phyloP scores from a whole-genome alignment of 257 asterid genomes.

The Ehretia macrophylla region DNA sequence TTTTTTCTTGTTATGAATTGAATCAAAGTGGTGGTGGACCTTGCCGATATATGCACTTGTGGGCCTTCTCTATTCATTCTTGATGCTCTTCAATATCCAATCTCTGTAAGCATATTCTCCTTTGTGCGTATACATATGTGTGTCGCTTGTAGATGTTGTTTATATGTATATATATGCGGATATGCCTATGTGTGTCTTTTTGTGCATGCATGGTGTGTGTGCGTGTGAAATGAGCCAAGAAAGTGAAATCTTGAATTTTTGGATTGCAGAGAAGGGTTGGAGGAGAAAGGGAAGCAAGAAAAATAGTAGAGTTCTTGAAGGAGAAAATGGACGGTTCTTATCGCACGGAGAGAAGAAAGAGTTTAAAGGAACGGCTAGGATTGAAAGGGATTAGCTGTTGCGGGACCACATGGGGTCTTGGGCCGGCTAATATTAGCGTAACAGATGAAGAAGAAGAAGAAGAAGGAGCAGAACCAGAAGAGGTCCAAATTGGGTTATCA shows the following conservation, averaged over 20 bases:
- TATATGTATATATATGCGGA: neutral
- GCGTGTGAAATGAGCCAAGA: conserved; percentile 28
- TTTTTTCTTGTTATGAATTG: too few relatives aligned
- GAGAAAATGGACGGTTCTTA: conserved; percentile 58
- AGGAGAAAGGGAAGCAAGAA: conserved; percentile 39
- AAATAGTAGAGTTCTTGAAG: conserved; percentile 36
- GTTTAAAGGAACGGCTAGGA: conserved; percentile 64
- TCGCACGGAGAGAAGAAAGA: conserved; percentile 46
- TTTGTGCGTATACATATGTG: too few relatives aligned
- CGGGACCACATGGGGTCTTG: conserved; percentile 53
- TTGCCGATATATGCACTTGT: too few relatives aligned
- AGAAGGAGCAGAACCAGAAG: too few relatives aligned
- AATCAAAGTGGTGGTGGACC: too few relatives aligned
- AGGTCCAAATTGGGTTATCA: too few relatives aligned
- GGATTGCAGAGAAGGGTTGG: conserved; percentile 54
- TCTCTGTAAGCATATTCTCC: too few relatives aligned
- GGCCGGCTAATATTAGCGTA: conserved; percentile 40
- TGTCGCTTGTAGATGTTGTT: too few relatives aligned
- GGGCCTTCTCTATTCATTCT: too few relatives aligned
- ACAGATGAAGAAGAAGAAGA: conserved; percentile 29
- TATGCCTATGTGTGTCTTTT: neutral
- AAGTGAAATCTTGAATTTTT: conserved; percentile 45
- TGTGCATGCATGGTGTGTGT: neutral
- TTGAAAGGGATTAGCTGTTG: conserved; percentile 58
- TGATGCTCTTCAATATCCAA: too few relatives aligned